These are phyloP conservation scores for Trichothecium sympodiale DNA, from an alignment of 2,329 filamentous ascomycete genomes.

Conservation along the genomic window DNA sequence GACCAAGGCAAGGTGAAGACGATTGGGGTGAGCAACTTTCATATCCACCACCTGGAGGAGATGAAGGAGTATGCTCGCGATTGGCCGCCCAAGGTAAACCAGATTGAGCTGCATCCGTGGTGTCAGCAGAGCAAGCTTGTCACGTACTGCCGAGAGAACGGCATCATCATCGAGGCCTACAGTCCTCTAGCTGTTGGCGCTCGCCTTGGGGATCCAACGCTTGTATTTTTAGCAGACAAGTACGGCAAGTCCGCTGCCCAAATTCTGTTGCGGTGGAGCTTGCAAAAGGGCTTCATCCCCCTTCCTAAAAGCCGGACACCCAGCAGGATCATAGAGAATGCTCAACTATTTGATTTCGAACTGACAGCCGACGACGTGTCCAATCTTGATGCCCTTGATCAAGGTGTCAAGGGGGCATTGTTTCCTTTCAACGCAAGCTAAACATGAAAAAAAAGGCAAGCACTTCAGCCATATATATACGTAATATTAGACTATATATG, in stretches of 20 bases:
- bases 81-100: conserved; percentile 63
- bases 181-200: conserved; percentile 23
- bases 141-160: conserved; percentile 61
- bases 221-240: conserved; percentile 45
- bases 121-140: conserved; percentile 38
- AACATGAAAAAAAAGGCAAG: background rate
- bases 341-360: conserved; percentile 49
- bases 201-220: conserved; percentile 37
- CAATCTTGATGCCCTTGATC: conserved; percentile 16
- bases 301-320: conserved; percentile 54
- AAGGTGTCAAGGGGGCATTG: conserved; percentile 16
- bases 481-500: background rate
- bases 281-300: conserved; percentile 61
- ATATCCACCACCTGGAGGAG: conserved; percentile 56
- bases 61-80: conserved; percentile 53
- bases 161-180: conserved; percentile 43
- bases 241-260: conserved; percentile 52
- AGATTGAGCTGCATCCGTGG: conserved; percentile 68
- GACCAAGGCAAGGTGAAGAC: conserved; percentile 48
- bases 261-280: conserved; percentile 55
- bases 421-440: conserved; percentile 18
- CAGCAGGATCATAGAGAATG: conserved; percentile 48
- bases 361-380: conserved; percentile 46
- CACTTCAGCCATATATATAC: background rate
- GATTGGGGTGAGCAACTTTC: conserved; percentile 67